phyloP scores from a whole-genome alignment of 2,329 filamentous ascomycete species.

The Trichoderma breve region DNA sequence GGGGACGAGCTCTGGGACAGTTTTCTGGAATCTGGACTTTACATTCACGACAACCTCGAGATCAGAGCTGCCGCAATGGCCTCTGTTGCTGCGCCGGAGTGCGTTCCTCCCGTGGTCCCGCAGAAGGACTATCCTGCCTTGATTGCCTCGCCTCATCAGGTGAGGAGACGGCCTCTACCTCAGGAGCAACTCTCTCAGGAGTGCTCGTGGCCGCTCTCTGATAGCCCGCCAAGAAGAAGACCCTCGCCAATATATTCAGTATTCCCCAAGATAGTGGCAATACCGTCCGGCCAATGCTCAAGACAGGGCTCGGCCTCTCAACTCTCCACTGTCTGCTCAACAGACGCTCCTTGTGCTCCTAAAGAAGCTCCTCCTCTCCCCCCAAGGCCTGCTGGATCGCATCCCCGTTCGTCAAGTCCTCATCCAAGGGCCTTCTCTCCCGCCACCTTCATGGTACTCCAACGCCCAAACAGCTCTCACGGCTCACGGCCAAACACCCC shows the following conservation, averaged over 20 bases:
- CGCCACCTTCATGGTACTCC: neutral
- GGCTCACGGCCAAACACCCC: conserved; percentile 5
- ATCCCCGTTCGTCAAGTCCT: neutral
- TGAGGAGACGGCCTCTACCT: conserved; percentile 10
- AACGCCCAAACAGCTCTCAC: conserved; percentile 14
- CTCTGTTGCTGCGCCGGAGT: neutral
- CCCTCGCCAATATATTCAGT: conserved; percentile 39
- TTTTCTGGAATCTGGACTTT: conserved; percentile 41
- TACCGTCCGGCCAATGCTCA: conserved; percentile 29
- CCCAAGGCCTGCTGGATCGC: neutral
- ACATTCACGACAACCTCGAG: neutral
- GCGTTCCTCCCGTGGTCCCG: conserved; percentile 20
- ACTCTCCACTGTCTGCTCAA: conserved; percentile 31
- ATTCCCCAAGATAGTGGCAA: conserved; percentile 40
- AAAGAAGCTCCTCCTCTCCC: neutral
- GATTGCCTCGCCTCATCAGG: conserved; percentile 31
- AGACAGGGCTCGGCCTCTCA: conserved; percentile 27
- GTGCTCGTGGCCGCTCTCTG: conserved; percentile 13
- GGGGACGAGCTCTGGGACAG: conserved; percentile 50
- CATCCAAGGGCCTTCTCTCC: conserved; percentile 4
- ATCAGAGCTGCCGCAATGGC: conserved; percentile 1
- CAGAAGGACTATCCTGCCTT: conserved; percentile 35
- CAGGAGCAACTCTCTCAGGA: neutral
- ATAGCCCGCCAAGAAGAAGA: conserved; percentile 22
- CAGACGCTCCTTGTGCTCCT: neutral